phyloP scores from a whole-genome alignment of 2,329 filamentous ascomycete genomes.

The Fusarium stilboides region DNA sequence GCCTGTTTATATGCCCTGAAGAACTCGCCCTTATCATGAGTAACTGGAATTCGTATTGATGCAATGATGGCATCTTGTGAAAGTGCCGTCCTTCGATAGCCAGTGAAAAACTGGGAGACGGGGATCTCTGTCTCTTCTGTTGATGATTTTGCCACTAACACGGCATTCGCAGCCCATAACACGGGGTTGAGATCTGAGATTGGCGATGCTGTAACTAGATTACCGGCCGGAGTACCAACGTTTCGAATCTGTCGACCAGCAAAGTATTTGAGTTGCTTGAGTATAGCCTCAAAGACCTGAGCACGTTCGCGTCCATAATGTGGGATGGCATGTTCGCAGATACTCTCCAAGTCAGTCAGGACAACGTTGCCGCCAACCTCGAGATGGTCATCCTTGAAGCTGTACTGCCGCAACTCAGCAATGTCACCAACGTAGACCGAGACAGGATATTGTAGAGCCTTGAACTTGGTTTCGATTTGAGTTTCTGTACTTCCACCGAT shows the following conservation, averaged over 20 bases:
- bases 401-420: slow-evolving; percentile 86
- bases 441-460: slow-evolving; percentile 88
- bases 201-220: slow-evolving; percentile 92
- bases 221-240: slow-evolving; percentile 96
- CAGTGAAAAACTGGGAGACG: slow-evolving; percentile 93
- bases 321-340: slow-evolving; percentile 83
- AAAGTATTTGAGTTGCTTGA: slow-evolving; percentile 96
- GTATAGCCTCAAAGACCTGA: slow-evolving; percentile 90
- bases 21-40: slow-evolving; percentile 82
- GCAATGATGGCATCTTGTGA: slow-evolving; percentile 87
- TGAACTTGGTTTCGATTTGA: slow-evolving; percentile 99
- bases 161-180: slow-evolving; percentile 87
- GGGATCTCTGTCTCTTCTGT: slow-evolving; percentile 85
- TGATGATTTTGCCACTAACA: slow-evolving; percentile 84
- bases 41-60: slow-evolving; percentile 86
- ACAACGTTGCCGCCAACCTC: slow-evolving; percentile 95
- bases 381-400: slow-evolving; percentile 83
- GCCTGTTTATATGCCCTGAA: slow-evolving; percentile 95
- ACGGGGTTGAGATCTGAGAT: slow-evolving; percentile 98
- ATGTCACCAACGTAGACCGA: slow-evolving; percentile 97
- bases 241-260: slow-evolving; percentile 96
- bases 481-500: slow-evolving; percentile 98
- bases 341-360: slow-evolving; percentile 89
- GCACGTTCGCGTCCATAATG: slow-evolving; percentile 80
- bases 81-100: slow-evolving; percentile 88